phyloP scores from a whole-genome alignment of 192 early-diverging fungal genomes.

The Podochytrium sp. region DNA sequence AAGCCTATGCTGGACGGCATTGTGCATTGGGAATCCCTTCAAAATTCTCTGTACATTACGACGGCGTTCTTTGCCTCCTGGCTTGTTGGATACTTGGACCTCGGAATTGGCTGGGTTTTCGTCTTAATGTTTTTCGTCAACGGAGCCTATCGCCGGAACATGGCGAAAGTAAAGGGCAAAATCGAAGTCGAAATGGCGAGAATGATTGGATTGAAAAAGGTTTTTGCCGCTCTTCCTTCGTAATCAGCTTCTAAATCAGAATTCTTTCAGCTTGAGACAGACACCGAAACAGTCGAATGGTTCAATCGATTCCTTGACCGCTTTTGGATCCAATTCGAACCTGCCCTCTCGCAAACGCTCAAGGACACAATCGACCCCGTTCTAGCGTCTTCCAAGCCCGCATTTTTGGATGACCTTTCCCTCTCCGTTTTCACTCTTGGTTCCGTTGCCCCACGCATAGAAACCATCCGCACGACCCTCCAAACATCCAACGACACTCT shows the following conservation, averaged over 20 bases:
- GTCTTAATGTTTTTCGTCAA: conserved; percentile 29
- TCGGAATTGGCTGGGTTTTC: conserved; percentile 31
- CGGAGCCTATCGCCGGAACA: conserved; percentile 28
- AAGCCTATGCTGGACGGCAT: background rate
- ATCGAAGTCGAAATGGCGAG: conserved; percentile 18
- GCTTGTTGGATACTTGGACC: conserved; percentile 34
- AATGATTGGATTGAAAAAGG: conserved; percentile 20
- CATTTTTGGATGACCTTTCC: conserved; percentile 66
- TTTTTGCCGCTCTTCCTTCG: no score
- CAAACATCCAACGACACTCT: conserved; percentile 46
- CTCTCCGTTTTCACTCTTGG: conserved; percentile 55
- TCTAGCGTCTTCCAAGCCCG: conserved; percentile 72
- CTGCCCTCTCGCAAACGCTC: conserved; percentile 74
- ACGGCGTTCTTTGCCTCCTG: conserved; percentile 21
- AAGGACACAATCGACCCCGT: conserved; percentile 75
- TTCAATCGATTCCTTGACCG: conserved; percentile 82
- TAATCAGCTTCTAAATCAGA: no score
- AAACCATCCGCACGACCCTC: conserved; percentile 43
- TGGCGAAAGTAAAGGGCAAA: conserved; percentile 16
- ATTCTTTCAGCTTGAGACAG: conserved; percentile 23
- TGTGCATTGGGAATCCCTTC: conserved; percentile 24
- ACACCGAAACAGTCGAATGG: conserved; percentile 82
- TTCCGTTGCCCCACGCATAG: conserved; percentile 51
- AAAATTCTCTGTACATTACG: conserved; percentile 24
- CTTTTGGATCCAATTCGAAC: conserved; percentile 94